phyloP scores from a whole-genome alignment of 1,284 basidiomycete genomes.

The Salmacisia buchloeana region DNA sequence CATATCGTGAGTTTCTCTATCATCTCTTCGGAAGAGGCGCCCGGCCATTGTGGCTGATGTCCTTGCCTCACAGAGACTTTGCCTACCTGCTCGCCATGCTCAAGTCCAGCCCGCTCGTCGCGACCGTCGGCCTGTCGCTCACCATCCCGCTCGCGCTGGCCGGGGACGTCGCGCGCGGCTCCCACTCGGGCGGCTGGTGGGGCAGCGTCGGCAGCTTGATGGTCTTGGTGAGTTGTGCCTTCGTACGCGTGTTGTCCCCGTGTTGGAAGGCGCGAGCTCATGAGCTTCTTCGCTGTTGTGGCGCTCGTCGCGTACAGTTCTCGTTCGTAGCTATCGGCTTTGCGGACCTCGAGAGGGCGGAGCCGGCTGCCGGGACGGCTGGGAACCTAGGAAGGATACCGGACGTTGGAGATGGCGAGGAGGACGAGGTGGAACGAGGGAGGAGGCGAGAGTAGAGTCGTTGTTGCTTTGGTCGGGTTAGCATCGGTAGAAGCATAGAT shows the following conservation, averaged over 20 bases:
- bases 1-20: constrained; percentile 38
- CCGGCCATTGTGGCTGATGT: neutral
- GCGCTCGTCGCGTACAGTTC: constrained; percentile 1
- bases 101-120: constrained; percentile 80
- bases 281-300: constrained; percentile 21
- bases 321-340: constrained; percentile 18
- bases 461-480: no score
- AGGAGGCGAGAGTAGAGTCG: no score
- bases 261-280: neutral
- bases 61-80: constrained; percentile 14
- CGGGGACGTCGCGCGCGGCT: constrained; percentile 67
- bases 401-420: neutral
- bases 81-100: constrained; percentile 68
- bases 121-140: constrained; percentile 87
- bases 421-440: neutral
- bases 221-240: constrained; percentile 23
- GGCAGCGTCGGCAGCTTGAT: constrained; percentile 30
- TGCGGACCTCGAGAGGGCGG: constrained; percentile 11
- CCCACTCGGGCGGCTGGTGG: constrained; percentile 30
- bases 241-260: neutral
- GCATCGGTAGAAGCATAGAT: no score
- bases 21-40: constrained; percentile 53
- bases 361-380: neutral
- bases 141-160: constrained; percentile 84
- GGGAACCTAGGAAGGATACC: neutral